These are phyloP conservation scores for Lodderomyces jiufengensis DNA, from an alignment of 1,139 yeast genomes.

Conservation along the genomic window DNA sequence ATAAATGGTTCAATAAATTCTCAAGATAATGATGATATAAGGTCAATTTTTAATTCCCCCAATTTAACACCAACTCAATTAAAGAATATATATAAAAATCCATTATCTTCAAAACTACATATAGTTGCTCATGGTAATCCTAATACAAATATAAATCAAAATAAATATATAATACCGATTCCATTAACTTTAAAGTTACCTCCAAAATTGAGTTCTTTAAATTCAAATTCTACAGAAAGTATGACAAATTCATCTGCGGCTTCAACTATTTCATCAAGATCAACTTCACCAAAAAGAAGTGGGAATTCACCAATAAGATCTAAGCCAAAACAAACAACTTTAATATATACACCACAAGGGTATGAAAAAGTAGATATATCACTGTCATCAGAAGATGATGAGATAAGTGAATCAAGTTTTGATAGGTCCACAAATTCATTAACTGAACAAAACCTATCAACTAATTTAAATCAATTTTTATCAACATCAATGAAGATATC, in stretches of 20 bases:
- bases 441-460: constrained; percentile 3
- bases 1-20: constrained; percentile 8
- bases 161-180: constrained; percentile 39
- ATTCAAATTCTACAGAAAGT: not conserved
- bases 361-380: constrained; percentile 35
- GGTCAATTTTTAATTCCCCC: constrained; percentile 18
- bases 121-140: constrained; percentile 15
- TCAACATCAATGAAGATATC: constrained; percentile 19
- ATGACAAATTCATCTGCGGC: constrained; percentile 13
- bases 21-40: constrained; percentile 19
- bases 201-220: constrained; percentile 32
- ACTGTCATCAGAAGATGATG: constrained; percentile 23
- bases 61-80: constrained; percentile 24
- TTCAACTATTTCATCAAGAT: constrained; percentile 3
- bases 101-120: constrained; percentile 36
- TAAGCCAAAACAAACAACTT: constrained; percentile 17
- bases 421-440: not conserved
- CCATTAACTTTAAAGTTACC: constrained; percentile 44
- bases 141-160: constrained; percentile 18
- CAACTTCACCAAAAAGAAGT: constrained; percentile 7
- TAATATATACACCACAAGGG: constrained; percentile 36
- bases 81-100: constrained; percentile 32
- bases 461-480: constrained; percentile 3
- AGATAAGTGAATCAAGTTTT: constrained; percentile 1
- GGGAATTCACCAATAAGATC: constrained; percentile 1